Evolutionary conservation across 768 basidiomycete genomes (phyloP).

Genomic region (Clitopilus hobsonii): DNA sequence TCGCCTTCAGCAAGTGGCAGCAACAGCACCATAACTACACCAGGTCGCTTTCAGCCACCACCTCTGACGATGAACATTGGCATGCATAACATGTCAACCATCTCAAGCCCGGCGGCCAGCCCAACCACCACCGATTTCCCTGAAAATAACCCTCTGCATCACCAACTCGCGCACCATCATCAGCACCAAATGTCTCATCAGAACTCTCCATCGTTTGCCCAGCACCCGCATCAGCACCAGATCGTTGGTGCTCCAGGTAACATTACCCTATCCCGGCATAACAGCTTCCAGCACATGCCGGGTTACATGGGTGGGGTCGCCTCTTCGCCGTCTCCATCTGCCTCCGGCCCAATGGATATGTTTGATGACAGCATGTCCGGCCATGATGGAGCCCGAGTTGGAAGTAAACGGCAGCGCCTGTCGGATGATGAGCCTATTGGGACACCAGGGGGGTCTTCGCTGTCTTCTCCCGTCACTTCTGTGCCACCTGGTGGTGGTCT

Average conservation of each 20-base stretch:
- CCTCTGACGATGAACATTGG: constrained; percentile 38
- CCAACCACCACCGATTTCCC: constrained; percentile 48
- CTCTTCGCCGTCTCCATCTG: constrained; percentile 32
- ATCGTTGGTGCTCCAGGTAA: background rate
- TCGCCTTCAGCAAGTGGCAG: constrained; percentile 33
- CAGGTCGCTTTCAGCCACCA: constrained; percentile 33
- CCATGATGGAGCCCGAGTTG: constrained; percentile 23
- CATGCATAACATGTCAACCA: constrained; percentile 32
- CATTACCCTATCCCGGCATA: constrained; percentile 48
- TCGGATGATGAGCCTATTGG: constrained; percentile 26
- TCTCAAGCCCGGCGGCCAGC: constrained; percentile 47
- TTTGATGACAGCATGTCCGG: constrained; percentile 32
- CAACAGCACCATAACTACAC: constrained; percentile 25
- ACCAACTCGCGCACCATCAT: constrained; percentile 24
- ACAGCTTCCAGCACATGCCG: constrained; percentile 55
- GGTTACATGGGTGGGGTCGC: constrained; percentile 27
- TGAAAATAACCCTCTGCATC: constrained; percentile 20
- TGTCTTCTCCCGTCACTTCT: constrained; percentile 28
- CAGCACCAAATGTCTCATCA: background rate
- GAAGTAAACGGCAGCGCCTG: constrained; percentile 52
- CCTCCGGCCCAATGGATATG: constrained; percentile 40
- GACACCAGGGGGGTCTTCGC: constrained; percentile 23
- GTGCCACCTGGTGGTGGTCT: constrained; percentile 11
- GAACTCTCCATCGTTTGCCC: background rate
- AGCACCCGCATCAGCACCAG: constrained; percentile 23